phyloP scores from a whole-genome alignment of 1,284 basidiomycete species.

The Pholiota adiposa region DNA sequence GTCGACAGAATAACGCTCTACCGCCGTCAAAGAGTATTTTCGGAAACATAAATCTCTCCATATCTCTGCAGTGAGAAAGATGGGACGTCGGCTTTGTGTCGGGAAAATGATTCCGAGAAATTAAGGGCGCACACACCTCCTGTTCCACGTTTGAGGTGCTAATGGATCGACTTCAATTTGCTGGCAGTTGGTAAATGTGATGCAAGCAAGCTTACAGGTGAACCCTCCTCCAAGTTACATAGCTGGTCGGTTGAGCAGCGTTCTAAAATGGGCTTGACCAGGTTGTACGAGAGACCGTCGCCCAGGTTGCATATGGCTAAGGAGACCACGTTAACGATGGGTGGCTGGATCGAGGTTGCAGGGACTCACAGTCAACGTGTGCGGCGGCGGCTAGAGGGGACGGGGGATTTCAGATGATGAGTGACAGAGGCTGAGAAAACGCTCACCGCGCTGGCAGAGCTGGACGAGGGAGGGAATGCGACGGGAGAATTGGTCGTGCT shows the following conservation, averaged over 20 bases:
- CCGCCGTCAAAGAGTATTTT: constrained; percentile 53
- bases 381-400: constrained; percentile 48
- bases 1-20: constrained; percentile 46
- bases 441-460: constrained; percentile 50
- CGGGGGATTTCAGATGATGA: not conserved
- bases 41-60: constrained; percentile 70
- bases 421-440: constrained; percentile 6
- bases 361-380: constrained; percentile 56
- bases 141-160: constrained; percentile 64
- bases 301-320: constrained; percentile 62
- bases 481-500: constrained; percentile 30
- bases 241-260: constrained; percentile 73
- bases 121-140: constrained; percentile 45
- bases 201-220: constrained; percentile 56
- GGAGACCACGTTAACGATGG: not conserved
- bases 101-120: constrained; percentile 6
- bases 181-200: constrained; percentile 10
- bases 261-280: constrained; percentile 73
- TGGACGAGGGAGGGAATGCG: constrained; percentile 49
- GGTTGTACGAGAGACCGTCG: constrained; percentile 59
- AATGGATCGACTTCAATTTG: constrained; percentile 10
- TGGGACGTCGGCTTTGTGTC: not conserved
- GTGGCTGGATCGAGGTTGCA: not conserved
- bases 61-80: constrained; percentile 51
- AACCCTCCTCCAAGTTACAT: constrained; percentile 64